Conservation (phyloP, 1,284 basidiomycete genomes). For the Erythrobasidium hasegawianum region DNA sequence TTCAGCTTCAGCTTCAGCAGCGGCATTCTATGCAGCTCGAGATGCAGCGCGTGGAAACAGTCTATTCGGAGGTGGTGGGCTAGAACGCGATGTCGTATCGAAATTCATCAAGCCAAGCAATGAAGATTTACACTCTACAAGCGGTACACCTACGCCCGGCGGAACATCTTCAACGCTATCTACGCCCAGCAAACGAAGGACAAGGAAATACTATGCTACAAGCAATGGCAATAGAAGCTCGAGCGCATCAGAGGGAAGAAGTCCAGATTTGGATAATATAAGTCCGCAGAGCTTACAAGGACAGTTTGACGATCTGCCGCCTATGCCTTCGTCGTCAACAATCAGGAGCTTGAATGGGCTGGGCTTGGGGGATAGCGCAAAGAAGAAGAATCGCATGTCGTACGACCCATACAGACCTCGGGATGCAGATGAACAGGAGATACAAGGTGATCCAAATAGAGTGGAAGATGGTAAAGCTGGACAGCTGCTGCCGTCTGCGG, state of each 20-base stretch:
- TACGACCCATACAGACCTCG: conserved; percentile 29
- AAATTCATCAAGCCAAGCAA: conserved; percentile 4
- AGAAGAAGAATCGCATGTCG: conserved; percentile 9
- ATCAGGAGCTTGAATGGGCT: too few relatives aligned
- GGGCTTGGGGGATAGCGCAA: neutral
- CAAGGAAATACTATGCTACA: neutral
- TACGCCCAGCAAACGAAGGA: neutral
- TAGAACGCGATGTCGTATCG: conserved; percentile 22
- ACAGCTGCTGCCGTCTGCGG: neutral
- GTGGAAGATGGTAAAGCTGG: neutral
- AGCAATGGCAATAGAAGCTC: neutral
- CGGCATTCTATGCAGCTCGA: conserved; percentile 30
- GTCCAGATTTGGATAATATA: neutral
- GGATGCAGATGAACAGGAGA: conserved; percentile 11
- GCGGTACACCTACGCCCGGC: neutral
- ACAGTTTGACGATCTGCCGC: neutral
- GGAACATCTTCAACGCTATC: neutral
- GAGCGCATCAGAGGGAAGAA: neutral
- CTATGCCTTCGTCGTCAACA: neutral
- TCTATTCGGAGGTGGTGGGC: conserved; percentile 25
- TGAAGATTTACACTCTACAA: too few relatives aligned
- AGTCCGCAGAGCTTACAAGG: neutral
- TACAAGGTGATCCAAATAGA: too few relatives aligned
- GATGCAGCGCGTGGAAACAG: conserved; percentile 27
- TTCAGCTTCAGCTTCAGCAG: too few relatives aligned